Conservation (phyloP, 805 yeast genomes). For the Candida xyloterini region DNA sequence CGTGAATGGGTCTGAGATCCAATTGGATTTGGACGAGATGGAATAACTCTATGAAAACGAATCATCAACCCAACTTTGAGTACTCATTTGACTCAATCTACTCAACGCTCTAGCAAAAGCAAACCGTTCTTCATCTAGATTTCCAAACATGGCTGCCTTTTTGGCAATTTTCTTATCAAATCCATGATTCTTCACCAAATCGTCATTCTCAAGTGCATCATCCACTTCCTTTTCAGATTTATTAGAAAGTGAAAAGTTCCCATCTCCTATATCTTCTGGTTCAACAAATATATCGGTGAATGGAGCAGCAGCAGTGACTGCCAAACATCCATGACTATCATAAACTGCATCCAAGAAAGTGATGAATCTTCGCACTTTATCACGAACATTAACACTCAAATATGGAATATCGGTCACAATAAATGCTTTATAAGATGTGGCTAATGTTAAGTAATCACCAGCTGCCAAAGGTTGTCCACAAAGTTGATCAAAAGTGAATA, state of each 20-base stretch:
- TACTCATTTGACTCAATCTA: conserved; percentile 89
- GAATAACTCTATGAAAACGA: conserved; percentile 14
- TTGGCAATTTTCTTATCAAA: conserved; percentile 69
- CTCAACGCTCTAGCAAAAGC: conserved; percentile 95
- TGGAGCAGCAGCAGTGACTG: conserved; percentile 85
- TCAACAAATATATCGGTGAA: conserved; percentile 85
- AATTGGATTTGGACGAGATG: conserved; percentile 42
- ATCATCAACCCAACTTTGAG: conserved; percentile 74
- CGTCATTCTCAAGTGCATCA: conserved; percentile 48
- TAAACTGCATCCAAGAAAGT: conserved; percentile 95
- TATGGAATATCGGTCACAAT: conserved; percentile 93
- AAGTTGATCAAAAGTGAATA: conserved; percentile 79
- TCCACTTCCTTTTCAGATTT: conserved; percentile 27
- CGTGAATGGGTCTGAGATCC: conserved; percentile 59
- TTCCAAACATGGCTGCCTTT: conserved; percentile 71
- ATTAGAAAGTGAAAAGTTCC: conserved; percentile 39
- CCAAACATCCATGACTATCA: conserved; percentile 83
- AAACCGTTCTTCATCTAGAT: conserved; percentile 87
- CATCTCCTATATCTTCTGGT: conserved; percentile 57
- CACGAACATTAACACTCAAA: conserved; percentile 72
- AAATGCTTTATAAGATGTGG: conserved; percentile 69
- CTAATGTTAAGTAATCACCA: conserved; percentile 87
- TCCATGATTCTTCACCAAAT: conserved; percentile 70
- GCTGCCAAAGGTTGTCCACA: conserved; percentile 90
- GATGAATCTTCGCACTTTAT: conserved; percentile 85